Percentiles rank a stretch among this genome's conserved stretches.
phyloP scores from a whole-genome alignment of 164 flowering plant genomes.

The Dillenia suffruticosa region DNA sequence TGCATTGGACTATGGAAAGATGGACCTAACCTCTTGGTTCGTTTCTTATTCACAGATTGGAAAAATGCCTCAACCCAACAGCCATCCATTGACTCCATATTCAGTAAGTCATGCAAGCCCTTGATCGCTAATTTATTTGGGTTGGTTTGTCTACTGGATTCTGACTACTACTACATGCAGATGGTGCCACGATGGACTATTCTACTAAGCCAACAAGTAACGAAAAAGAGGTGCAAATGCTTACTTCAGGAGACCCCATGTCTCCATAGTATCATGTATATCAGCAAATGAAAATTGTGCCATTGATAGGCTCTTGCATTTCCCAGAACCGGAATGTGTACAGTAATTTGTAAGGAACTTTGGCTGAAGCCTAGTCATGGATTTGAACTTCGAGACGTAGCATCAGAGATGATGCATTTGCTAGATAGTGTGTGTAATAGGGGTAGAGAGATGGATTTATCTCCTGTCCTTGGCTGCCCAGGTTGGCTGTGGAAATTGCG shows the following conservation, averaged over 20 bases:
- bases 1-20: no score
- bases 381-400: constrained; percentile 5
- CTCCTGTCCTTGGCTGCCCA: constrained; percentile 30
- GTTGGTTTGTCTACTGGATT: no score
- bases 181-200: constrained; percentile 46
- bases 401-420: background rate
- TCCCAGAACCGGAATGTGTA: constrained; percentile 26
- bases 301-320: constrained; percentile 1
- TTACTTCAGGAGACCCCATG: constrained; percentile 31
- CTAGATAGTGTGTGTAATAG: constrained; percentile 2
- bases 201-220: constrained; percentile 9
- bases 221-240: constrained; percentile 13
- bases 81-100: constrained; percentile 32
- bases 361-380: constrained; percentile 1
- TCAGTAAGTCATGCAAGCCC: constrained; percentile 27
- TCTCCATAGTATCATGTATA: constrained; percentile 22
- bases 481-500: constrained; percentile 32
- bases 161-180: constrained; percentile 18
- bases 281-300: constrained; percentile 3
- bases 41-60: constrained; percentile 20
- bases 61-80: constrained; percentile 27
- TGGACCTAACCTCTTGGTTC: no score
- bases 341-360: constrained; percentile 14
- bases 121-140: background rate
- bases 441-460: no score